Percentiles rank a stretch among this genome's conserved stretches.
These are phyloP conservation scores for Globisporangium okanoganense DNA, from an alignment of 352 stramenopile species.

Conservation along the genomic window DNA sequence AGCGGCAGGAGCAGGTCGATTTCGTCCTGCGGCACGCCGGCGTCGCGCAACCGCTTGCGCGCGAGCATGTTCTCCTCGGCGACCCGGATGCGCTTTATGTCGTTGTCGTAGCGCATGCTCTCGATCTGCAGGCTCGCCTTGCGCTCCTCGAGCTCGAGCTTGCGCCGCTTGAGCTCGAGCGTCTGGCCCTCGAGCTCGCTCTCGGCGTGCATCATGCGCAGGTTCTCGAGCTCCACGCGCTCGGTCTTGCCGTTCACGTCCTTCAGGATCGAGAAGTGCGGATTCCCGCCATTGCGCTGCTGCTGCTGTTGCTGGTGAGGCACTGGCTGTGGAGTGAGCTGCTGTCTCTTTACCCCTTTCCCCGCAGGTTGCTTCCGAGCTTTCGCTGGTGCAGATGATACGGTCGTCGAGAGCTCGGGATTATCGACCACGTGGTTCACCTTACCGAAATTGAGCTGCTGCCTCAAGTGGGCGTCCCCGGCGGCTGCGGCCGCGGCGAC, in stretches of 20 bases:
- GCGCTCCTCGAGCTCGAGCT: constrained; percentile 10
- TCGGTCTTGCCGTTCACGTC: constrained; percentile 10
- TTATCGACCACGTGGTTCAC: background rate
- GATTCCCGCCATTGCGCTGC: background rate
- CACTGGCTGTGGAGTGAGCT: background rate
- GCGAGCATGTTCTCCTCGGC: constrained; percentile 25
- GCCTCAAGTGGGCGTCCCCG: background rate
- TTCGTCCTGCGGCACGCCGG: constrained; percentile 14
- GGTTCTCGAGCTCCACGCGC: constrained; percentile 11
- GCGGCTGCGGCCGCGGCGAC: background rate
- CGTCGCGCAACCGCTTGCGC: constrained; percentile 41
- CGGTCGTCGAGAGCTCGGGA: constrained; percentile 3
- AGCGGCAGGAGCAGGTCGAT: constrained; percentile 18
- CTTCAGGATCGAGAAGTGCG: constrained; percentile 13
- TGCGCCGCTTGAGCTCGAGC: constrained; percentile 7
- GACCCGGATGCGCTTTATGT: constrained; percentile 16
- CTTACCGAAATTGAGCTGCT: background rate
- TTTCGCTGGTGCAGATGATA: background rate
- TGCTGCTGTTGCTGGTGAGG: background rate
- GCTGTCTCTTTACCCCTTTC: background rate
- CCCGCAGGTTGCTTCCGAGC: background rate
- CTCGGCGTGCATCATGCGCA: constrained; percentile 5
- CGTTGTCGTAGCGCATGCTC: constrained; percentile 16
- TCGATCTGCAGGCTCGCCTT: constrained; percentile 13
- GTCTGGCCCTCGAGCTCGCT: background rate